Base-by-base conservation (phyloP, 2,329 filamentous ascomycete genomes). In the Curvularia eragrostidis region DNA sequence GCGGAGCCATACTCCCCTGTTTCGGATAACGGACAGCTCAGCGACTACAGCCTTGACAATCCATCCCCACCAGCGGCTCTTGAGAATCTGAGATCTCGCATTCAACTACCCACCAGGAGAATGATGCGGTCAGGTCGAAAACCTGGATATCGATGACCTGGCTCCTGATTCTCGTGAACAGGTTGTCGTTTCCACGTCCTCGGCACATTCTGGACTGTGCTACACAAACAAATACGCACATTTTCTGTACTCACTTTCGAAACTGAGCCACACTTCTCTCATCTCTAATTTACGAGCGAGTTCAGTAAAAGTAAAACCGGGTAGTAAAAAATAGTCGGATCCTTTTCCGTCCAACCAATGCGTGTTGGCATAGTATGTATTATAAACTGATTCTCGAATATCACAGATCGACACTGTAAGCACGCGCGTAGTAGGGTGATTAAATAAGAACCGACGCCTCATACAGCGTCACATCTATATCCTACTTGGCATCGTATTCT, bases 61-160 rank as follows among this genome's bases (percentile, higher is more conserved):
- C 12, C 50, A 9, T 23, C 55, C 10, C 56, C 58, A 23, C 54
- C 62, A 32, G 18, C 43, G 19, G 54, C 61, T 15, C 56, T 64
- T 19, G 38, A 50, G 46, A 42, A 26, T 8, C 26, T 62, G 19
- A 41, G 56, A 36, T 59, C 41, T 26, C 51, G 62, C 28, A 54
- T 58, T 10, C 56, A 51, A 26, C 42, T 56, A 34, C 52, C 61
- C 24, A 46, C 47, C 8, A 60, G 48, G 28, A 18, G n/a, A 8
- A 58, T 5, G 23, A 41, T 60, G 30, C 50, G 42, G 12, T 48
- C 50, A n/a, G 41, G 34, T 32, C 8, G 30, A 28, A 36, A n/a
- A 3, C 24, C 48, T 28, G 23, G 21, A 10, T 28, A 18, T 8
- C 26, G 21, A 12, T 51, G 41, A 57, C 26, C 15, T 28, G 9